phyloP scores from a whole-genome alignment of 352 stramenopile genomes.

The Phytophthora rubi region DNA sequence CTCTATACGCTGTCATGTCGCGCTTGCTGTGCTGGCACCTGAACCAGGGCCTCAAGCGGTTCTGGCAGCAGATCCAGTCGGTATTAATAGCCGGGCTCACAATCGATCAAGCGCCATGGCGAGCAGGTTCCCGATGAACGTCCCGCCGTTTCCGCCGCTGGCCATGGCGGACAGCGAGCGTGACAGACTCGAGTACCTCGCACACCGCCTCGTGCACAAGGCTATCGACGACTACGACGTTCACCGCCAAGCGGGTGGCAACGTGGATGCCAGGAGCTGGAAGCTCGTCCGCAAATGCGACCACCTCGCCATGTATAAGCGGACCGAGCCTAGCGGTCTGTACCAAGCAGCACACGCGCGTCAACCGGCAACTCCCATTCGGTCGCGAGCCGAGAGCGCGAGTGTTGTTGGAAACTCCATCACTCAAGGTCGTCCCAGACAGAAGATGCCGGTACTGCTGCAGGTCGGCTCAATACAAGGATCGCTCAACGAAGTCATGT shows the following conservation, averaged over 20 bases:
- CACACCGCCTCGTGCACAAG: slow-evolving; percentile 35
- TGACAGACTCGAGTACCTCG: slow-evolving; percentile 40
- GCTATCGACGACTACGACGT: slow-evolving; percentile 40
- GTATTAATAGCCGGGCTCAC: neutral
- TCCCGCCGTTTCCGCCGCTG: slow-evolving; percentile 35
- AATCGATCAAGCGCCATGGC: slow-evolving; percentile 28
- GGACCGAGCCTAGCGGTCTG: slow-evolving; percentile 11
- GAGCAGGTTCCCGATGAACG: slow-evolving; percentile 31
- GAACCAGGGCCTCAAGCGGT: too few species aligned
- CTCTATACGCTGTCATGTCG: too few species aligned
- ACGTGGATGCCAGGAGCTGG: slow-evolving; percentile 38
- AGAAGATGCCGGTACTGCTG: slow-evolving; percentile 43
- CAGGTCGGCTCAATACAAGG: slow-evolving; percentile 46
- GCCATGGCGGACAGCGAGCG: slow-evolving; percentile 38
- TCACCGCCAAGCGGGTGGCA: slow-evolving; percentile 19
- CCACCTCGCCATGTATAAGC: slow-evolving; percentile 43
- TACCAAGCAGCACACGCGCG: slow-evolving; percentile 12
- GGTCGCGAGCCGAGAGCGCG: slow-evolving; percentile 13
- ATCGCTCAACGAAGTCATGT: slow-evolving; percentile 70
- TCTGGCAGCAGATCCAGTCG: neutral
- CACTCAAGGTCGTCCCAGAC: slow-evolving; percentile 27
- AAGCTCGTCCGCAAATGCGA: slow-evolving; percentile 37
- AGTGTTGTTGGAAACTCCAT: slow-evolving; percentile 19
- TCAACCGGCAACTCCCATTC: slow-evolving; percentile 26
- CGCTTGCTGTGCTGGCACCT: too few species aligned